These are phyloP conservation scores for Coemansia sp. DNA, from an alignment of 192 early-diverging fungal species.

Conservation along the genomic window DNA sequence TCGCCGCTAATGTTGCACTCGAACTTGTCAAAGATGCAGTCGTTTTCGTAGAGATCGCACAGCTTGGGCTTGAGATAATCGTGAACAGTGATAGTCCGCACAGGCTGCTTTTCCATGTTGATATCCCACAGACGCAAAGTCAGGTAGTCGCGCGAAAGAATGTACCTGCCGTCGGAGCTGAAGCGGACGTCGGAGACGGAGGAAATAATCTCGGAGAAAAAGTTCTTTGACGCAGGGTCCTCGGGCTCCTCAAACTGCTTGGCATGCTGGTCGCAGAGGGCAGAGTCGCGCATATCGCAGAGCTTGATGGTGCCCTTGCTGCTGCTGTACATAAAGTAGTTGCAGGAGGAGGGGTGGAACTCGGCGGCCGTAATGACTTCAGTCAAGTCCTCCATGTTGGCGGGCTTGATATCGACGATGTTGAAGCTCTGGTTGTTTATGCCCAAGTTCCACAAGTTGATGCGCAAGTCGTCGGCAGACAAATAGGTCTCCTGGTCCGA, in stretches of 20 bases:
- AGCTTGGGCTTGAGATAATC: constrained; percentile 94
- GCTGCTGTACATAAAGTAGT: constrained; percentile 98
- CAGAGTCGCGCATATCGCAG: constrained; percentile 94
- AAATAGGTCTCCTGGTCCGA: constrained; percentile 98
- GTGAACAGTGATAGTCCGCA: constrained; percentile 96
- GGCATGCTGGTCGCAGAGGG: constrained; percentile 92
- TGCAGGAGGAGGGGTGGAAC: constrained; percentile 96
- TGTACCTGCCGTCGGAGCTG: constrained; percentile 93
- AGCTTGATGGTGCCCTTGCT: constrained; percentile 98
- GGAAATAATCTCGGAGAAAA: constrained; percentile 99
- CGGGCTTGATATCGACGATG: constrained; percentile 99
- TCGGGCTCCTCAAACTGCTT: constrained; percentile 96
- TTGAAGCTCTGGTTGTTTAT: constrained; percentile 99
- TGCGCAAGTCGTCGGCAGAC: constrained; percentile 96
- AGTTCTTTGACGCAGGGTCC: constrained; percentile 94
- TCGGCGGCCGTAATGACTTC: constrained; percentile 99
- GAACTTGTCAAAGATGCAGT: constrained; percentile 99
- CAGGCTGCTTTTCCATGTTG: constrained; percentile 93
- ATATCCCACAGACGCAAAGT: constrained; percentile 99
- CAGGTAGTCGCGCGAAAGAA: constrained; percentile 95
- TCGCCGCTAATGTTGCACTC: constrained; percentile 98
- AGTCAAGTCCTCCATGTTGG: constrained; percentile 99
- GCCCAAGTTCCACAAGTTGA: constrained; percentile 99
- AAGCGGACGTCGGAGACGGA: constrained; percentile 98
- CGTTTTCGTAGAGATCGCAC: constrained; percentile 99